A percentile compares a stretch with the other conserved stretches of the same genome.
Conservation (phyloP, 345 rosid genomes). For the Acer negundo region DNA sequence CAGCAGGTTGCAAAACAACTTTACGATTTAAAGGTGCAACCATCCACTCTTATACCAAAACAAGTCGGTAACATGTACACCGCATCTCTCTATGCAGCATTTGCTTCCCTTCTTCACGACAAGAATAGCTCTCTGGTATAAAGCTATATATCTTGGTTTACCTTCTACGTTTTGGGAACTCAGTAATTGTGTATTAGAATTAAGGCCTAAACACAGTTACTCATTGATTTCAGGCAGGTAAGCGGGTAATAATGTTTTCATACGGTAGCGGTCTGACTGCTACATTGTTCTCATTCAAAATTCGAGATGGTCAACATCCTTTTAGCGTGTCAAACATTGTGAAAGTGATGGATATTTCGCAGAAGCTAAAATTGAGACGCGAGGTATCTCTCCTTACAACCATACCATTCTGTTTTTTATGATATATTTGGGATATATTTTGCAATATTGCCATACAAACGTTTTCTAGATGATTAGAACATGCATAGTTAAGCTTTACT, state of each 20-base stretch:
- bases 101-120: constrained; percentile 87
- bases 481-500: too few relatives aligned
- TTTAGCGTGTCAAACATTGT: constrained; percentile 84
- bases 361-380: constrained; percentile 78
- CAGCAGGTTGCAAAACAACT: constrained; percentile 88
- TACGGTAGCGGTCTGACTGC: constrained; percentile 96
- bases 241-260: constrained; percentile 81
- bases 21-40: constrained; percentile 84
- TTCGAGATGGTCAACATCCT: constrained; percentile 61
- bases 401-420: background rate
- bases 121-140: constrained; percentile 34
- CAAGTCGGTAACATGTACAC: constrained; percentile 99
- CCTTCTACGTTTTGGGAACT: background rate
- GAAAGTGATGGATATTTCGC: constrained; percentile 61
- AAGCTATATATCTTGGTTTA: background rate
- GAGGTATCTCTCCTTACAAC: constrained; percentile 37
- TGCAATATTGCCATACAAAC: too few relatives aligned
- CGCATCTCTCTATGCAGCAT: constrained; percentile 94
- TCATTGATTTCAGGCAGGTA: constrained; percentile 53
- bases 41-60: constrained; percentile 85
- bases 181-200: background rate
- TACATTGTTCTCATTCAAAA: constrained; percentile 80
- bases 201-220: background rate
- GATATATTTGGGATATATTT: background rate
- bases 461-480: too few relatives aligned